Evolutionary conservation across 2,329 filamentous ascomycete genomes (phyloP), one percentile per base, ranked within the genome.

Genomic region (Paecilomyces variotii): DNA sequence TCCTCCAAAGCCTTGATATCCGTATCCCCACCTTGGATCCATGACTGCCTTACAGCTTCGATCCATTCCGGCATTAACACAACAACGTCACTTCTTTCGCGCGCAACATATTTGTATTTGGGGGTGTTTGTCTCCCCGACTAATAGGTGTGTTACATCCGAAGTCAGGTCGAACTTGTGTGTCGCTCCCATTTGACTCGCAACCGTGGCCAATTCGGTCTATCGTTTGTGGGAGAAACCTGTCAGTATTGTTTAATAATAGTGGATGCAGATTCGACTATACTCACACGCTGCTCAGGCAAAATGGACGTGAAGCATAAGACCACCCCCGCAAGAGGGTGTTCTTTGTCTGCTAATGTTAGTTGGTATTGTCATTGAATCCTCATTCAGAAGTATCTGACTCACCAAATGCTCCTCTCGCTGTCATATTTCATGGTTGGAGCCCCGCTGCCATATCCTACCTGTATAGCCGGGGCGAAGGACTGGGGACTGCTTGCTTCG

Each of bases 41-140:
- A 99, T 52, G 86, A 79, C 27, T 87, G 80, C 27, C 89, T 83
- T 19, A 97, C 82, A 14, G 88, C 89, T 58, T 93, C 86, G 55
- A 99, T 82, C 90, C 91, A 99, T 68, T 84, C 83, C n/a, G 87
- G 84, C 51, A 84, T 84, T 77, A 99, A 87, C 55, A 91, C 87
- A 70, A 85, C 86, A 68, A 99, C 87, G 69, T 99, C 94, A 54
- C 88, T 86, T 56, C 94, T 84, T 72, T 93, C 89, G 70, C 87
- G 90, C 57, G 93, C 94, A 68, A 97, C 93, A 79, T 96, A 96
- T 73, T 87, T 88, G 76, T 99, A 99, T 74, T 99, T 99, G 55
- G 89, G 85, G 0, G 93, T 97, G 71, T 93, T 85, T 68, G 91
- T 89, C 67, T 89, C 87, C 72, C 92, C 94, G 61, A 96, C 90